Conservation (phyloP, 805 yeast species). For the Spathaspora gorwiae region DNA sequence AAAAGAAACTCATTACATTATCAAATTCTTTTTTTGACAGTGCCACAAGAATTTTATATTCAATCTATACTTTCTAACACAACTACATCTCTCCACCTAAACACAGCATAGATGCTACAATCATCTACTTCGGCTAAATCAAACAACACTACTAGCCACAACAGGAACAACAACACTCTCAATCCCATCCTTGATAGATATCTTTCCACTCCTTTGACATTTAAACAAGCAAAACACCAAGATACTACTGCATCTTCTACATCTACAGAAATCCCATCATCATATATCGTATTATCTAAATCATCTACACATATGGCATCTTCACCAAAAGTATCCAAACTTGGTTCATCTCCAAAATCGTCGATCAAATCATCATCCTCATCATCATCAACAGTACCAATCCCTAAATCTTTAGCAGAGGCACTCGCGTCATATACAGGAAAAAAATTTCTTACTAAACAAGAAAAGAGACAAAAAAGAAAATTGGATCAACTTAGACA, state of each 20-base stretch:
- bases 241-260: conserved; percentile 31
- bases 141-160: not conserved
- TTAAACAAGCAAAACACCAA: conserved; percentile 56
- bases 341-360: not conserved
- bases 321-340: not conserved
- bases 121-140: not conserved
- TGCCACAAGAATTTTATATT: not conserved
- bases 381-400: not conserved
- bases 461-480: conserved; percentile 27
- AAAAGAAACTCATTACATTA: too few species aligned
- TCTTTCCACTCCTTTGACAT: conserved; percentile 56
- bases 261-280: conserved; percentile 2
- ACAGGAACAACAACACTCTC: not conserved
- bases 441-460: conserved; percentile 47
- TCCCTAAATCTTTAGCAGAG: conserved; percentile 50
- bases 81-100: not conserved
- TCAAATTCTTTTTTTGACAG: not conserved
- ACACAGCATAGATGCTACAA: not conserved
- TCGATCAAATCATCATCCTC: not conserved
- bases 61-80: not conserved
- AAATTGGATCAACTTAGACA: conserved; percentile 6
- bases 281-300: conserved; percentile 40
- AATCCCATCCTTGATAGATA: conserved; percentile 63
- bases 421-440: conserved; percentile 58
- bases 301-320: conserved; percentile 1